Percentiles rank a stretch among this genome's conserved stretches.
These are phyloP conservation scores for Tausonia pullulans DNA, from an alignment of 1,284 basidiomycete genomes.

Conservation along the genomic window DNA sequence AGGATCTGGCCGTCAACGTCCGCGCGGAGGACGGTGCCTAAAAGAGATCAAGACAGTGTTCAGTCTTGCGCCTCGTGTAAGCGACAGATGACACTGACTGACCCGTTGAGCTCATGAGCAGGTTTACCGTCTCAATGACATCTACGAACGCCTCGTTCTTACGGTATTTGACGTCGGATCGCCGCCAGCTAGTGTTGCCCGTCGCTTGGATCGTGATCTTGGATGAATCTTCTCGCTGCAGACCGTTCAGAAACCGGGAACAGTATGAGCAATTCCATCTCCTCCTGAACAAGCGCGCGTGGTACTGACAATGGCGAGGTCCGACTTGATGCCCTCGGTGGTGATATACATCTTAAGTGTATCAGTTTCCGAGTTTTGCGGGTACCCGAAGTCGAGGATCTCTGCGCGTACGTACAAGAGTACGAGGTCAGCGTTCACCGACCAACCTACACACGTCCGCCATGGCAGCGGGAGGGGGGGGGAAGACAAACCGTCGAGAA, in stretches of 20 bases:
- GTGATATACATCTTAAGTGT: conserved; percentile 97
- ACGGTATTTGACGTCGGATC: conserved; percentile 90
- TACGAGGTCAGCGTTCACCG: not conserved
- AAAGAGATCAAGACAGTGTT: not conserved
- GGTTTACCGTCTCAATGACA: conserved; percentile 90
- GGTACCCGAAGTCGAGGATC: conserved; percentile 97
- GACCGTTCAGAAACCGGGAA: not conserved
- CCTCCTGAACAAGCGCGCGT: not conserved
- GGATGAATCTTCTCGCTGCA: conserved; percentile 76
- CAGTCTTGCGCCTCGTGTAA: not conserved
- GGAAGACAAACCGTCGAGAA: conserved; percentile 65
- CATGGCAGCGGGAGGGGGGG: not conserved
- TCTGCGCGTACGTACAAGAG: conserved; percentile 37
- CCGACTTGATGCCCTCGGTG: conserved; percentile 86
- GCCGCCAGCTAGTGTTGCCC: conserved; percentile 83
- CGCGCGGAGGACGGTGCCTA: conserved; percentile 82
- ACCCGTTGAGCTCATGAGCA: conserved; percentile 95
- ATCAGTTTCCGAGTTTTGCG: conserved; percentile 98
- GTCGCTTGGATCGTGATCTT: conserved; percentile 96
- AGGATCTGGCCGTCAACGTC: conserved; percentile 97
- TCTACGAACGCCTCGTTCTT: conserved; percentile 99
- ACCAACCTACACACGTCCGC: not conserved
- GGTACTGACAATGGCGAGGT: conserved; percentile 55
- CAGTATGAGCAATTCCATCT: not conserved
- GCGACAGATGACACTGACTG: conserved; percentile 19